Percentiles rank a stretch among this genome's conserved stretches.
Conservation (phyloP, 2,329 filamentous ascomycete genomes). For the Talaromyces sp. region DNA sequence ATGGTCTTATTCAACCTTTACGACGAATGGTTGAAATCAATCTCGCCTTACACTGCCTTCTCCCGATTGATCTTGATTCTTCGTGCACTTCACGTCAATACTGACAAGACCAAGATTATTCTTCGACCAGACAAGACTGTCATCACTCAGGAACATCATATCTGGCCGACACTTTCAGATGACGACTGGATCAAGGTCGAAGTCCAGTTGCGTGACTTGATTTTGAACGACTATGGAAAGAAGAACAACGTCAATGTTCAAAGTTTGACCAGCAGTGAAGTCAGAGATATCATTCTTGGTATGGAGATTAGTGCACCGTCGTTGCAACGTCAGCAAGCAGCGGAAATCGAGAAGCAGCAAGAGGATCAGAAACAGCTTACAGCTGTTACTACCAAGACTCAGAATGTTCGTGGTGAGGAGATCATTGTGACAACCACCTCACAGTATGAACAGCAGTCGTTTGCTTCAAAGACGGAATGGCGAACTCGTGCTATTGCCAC, state of each 20-base stretch:
- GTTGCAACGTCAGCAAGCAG: slow-evolving; percentile 95
- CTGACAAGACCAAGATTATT: slow-evolving; percentile 96
- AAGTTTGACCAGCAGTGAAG: slow-evolving; percentile 92
- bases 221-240: slow-evolving; percentile 97
- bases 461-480: slow-evolving; percentile 99
- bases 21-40: slow-evolving; percentile 97
- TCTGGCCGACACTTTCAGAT: slow-evolving; percentile 91
- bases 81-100: slow-evolving; percentile 92
- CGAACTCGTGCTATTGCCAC: slow-evolving; percentile 94
- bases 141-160: slow-evolving; percentile 97
- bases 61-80: slow-evolving; percentile 91
- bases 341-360: slow-evolving; percentile 98
- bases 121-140: slow-evolving; percentile 95
- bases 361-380: slow-evolving; percentile 95
- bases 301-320: slow-evolving; percentile 99
- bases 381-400: slow-evolving; percentile 95
- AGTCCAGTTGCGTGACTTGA: slow-evolving; percentile 89
- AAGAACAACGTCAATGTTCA: slow-evolving; percentile 99
- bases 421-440: slow-evolving; percentile 98
- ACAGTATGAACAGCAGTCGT: slow-evolving; percentile 95
- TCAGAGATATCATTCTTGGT: slow-evolving; percentile 95
- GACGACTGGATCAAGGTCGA: slow-evolving; percentile 99
- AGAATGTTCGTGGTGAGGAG: slow-evolving; percentile 94
- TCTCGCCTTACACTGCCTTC: slow-evolving; percentile 98
- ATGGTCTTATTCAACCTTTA: slow-evolving; percentile 99